Evolutionary conservation across 2,329 filamentous ascomycete species (phyloP).

Genomic region (Cercospora janseana): DNA sequence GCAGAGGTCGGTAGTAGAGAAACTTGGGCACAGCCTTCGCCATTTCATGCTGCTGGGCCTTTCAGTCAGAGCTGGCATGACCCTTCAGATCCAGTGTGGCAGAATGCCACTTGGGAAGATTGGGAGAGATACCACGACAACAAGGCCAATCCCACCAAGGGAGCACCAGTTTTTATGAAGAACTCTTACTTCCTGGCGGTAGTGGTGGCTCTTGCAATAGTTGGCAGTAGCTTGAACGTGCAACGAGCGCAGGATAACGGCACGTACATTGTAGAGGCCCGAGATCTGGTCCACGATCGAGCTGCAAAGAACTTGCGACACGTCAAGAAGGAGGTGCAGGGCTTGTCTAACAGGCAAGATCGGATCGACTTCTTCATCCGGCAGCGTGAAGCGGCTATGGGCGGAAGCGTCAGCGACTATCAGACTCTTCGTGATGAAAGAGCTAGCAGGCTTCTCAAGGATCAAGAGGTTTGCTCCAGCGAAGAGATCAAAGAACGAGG

Average conservation of each 20-base stretch:
- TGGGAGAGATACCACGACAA: slow-evolving; percentile 76
- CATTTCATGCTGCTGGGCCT: slow-evolving; percentile 32
- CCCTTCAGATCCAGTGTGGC: slow-evolving; percentile 52
- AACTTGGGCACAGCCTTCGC: slow-evolving; percentile 21
- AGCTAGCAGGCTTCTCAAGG: slow-evolving; percentile 47
- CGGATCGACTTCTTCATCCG: slow-evolving; percentile 76
- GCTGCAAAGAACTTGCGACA: slow-evolving; percentile 63
- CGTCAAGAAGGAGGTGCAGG: slow-evolving; percentile 52
- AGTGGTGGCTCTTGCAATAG: slow-evolving; percentile 65
- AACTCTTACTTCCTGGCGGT: slow-evolving; percentile 75
- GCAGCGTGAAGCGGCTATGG: slow-evolving; percentile 61
- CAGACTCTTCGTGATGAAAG: slow-evolving; percentile 48
- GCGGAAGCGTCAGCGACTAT: slow-evolving; percentile 36
- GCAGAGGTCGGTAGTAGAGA: slow-evolving; percentile 34
- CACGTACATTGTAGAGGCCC: slow-evolving; percentile 62
- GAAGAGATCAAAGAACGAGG: slow-evolving; percentile 29
- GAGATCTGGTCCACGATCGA: slow-evolving; percentile 64
- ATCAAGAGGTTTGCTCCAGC: slow-evolving; percentile 48
- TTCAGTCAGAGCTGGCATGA: slow-evolving; percentile 38
- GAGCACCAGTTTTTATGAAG: slow-evolving; percentile 64
- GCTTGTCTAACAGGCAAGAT: slow-evolving; percentile 48
- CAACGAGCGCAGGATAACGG: slow-evolving; percentile 65
- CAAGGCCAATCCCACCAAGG: slow-evolving; percentile 39
- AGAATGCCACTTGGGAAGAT: slow-evolving; percentile 96
- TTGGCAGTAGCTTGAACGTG: slow-evolving; percentile 71